Evolutionary conservation across 805 yeast species (phyloP).

Genomic region (Candida koratica): DNA sequence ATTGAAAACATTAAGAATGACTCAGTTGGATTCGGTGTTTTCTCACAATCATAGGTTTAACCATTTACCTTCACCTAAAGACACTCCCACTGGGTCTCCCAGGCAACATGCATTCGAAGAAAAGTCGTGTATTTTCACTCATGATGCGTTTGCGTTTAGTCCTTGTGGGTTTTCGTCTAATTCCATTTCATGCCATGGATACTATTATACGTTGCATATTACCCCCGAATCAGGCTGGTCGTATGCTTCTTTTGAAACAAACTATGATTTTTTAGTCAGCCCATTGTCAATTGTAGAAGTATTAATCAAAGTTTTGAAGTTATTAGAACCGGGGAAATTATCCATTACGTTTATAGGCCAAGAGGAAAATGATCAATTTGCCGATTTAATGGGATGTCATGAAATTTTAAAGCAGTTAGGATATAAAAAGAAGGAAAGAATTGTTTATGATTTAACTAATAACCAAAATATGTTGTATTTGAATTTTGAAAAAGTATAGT

Average conservation of each 20-base stretch:
- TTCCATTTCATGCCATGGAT: slow-evolving; percentile 52
- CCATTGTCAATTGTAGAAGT: slow-evolving; percentile 50
- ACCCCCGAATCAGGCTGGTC: slow-evolving; percentile 95
- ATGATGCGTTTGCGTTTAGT: slow-evolving; percentile 85
- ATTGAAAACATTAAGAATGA: slow-evolving; percentile 54
- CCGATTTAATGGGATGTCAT: slow-evolving; percentile 19
- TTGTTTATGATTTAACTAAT: slow-evolving; percentile 65
- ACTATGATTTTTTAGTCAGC: slow-evolving; percentile 51
- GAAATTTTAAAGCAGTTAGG: slow-evolving; percentile 30
- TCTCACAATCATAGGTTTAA: slow-evolving; percentile 8
- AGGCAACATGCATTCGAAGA: slow-evolving; percentile 8
- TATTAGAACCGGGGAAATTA: slow-evolving; percentile 75
- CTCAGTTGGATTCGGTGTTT: slow-evolving; percentile 62
- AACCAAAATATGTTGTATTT: slow-evolving; percentile 70
- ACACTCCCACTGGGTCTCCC: slow-evolving; percentile 2
- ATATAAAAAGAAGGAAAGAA: slow-evolving; percentile 62
- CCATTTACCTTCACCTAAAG: slow-evolving; percentile 35
- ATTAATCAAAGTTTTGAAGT: slow-evolving; percentile 52
- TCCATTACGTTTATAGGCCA: slow-evolving; percentile 44
- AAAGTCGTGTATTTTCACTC: slow-evolving; percentile 43
- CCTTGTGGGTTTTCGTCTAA: slow-evolving; percentile 97
- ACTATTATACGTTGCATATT: slow-evolving; percentile 78
- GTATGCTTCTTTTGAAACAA: slow-evolving; percentile 93
- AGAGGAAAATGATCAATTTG: slow-evolving; percentile 15
- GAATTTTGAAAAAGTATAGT: slow-evolving; percentile 48